Base-by-base conservation (phyloP, 140 eudicot genomes). In the Cichorium intybus region DNA sequence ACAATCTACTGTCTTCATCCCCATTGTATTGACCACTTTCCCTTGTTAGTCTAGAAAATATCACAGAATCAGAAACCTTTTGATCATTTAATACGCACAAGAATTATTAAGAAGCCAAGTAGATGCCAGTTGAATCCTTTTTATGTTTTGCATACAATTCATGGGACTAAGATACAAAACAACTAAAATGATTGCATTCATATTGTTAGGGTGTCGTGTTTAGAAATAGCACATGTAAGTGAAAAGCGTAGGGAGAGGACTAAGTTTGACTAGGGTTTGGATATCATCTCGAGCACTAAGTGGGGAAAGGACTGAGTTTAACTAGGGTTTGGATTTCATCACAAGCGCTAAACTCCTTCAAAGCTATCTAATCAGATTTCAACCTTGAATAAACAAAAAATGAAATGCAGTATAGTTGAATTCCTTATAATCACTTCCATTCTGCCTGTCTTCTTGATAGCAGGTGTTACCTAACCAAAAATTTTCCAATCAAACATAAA, bases 21-120 rank as follows among this genome's bases (percentile, higher is more conserved):
- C 98, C 96, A 46, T 75, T 80, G 73, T 92, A 92, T 62, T 80
- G 84, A 70, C 98, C 98, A 71, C 98, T 96, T 88, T 92, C 98
- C 98, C 98, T 85, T 39, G 67, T 75, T 24, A 95, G 96, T 71
- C 98, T 88, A 72, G 12, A 67, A 67, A 65, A 51, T 57, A 22
- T 48, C 31, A 66, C 48, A 21, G 23, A 45, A 81, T 64, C 70
- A 73, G 69, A 66, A 73, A 56, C 26, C 29, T 63, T 64, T n/a
- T 45, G 1, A 41, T 43, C 39, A 22, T 10, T 47, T 21, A 62
- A 46, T 17, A 39, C 12, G 6, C 29, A 55, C 31, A 45, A 0
- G 10, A 31, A 56, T 56, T 6, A 58, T 71, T 68, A 47, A 73
- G 14, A 56, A 22, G 21, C 11, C 24, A 17, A 31, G 28, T 21